These are phyloP conservation scores for Aspergillus phoenicis DNA, from an alignment of 2,329 filamentous ascomycete species.

Conservation along the genomic window DNA sequence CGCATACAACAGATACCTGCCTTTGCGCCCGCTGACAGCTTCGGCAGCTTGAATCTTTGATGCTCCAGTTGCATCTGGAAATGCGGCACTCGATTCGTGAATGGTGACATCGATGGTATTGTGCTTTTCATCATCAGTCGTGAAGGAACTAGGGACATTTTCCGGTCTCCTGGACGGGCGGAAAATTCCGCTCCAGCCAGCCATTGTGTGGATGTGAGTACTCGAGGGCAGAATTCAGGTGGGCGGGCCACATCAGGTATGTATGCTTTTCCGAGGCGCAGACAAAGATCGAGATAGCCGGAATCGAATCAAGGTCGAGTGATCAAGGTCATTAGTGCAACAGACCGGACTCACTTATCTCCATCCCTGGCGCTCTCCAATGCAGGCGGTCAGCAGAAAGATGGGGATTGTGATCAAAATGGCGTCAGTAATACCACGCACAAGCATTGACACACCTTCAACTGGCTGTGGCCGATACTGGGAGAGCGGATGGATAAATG, in stretches of 20 bases:
- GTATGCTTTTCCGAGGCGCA: neutral
- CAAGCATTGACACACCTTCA: neutral
- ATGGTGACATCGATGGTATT: slow-evolving; percentile 13
- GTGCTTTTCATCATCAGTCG: slow-evolving; percentile 13
- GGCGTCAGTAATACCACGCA: neutral
- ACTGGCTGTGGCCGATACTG: neutral
- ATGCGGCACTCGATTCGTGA: neutral
- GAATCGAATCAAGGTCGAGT: neutral
- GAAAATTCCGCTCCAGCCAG: slow-evolving; percentile 10
- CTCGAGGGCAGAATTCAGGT: neutral
- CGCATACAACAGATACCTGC: slow-evolving; percentile 32
- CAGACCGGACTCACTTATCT: neutral
- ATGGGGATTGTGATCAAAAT: neutral
- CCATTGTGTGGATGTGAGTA: slow-evolving; percentile 1
- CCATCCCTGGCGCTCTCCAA: neutral
- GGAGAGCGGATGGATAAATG: neutral
- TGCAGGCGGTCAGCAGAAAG: neutral
- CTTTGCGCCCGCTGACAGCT: slow-evolving; percentile 33
- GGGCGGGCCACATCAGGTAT: neutral
- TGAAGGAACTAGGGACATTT: neutral
- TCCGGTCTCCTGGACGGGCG: neutral
- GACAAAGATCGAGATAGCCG: neutral
- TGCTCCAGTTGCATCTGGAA: slow-evolving; percentile 23
- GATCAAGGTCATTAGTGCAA: slow-evolving; percentile 1
- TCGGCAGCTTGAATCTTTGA: slow-evolving; percentile 34